A percentile compares a stretch with the other conserved stretches of the same genome.
Conservation (phyloP, 805 yeast species). For the Teunomyces lycoperdinae region DNA sequence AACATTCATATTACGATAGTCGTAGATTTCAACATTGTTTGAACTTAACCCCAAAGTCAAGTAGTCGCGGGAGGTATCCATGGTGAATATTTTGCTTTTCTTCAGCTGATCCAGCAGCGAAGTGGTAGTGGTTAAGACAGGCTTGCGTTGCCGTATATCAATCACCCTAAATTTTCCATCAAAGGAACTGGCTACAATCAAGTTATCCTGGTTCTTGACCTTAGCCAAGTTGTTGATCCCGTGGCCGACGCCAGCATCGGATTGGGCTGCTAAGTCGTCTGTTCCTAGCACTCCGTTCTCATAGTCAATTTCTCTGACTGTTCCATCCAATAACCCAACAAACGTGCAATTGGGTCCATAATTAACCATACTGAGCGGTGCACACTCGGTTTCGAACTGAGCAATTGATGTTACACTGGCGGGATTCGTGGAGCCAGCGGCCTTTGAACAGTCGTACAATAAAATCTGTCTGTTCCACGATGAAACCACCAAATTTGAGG, state of each 20-base stretch:
- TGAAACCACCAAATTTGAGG: conserved; percentile 43
- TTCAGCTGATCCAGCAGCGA: conserved; percentile 15
- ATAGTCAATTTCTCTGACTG: conserved; percentile 49
- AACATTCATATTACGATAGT: conserved; percentile 41
- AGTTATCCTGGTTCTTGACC: conserved; percentile 5
- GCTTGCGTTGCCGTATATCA: conserved; percentile 34
- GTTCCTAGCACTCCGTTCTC: conserved; percentile 23
- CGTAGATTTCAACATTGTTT: conserved; percentile 56
- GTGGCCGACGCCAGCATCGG: conserved; percentile 1
- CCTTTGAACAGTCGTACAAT: conserved; percentile 37
- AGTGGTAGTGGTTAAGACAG: conserved; percentile 8
- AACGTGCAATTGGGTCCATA: conserved; percentile 31
- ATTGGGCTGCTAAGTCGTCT: background rate
- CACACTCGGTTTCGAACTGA: conserved; percentile 12
- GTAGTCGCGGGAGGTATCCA: conserved; percentile 50
- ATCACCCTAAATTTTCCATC: conserved; percentile 49
- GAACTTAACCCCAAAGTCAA: conserved; percentile 55
- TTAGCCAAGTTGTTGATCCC: conserved; percentile 17
- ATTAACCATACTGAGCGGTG: conserved; percentile 29
- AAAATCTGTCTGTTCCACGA: conserved; percentile 57
- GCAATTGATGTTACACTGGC: conserved; percentile 1
- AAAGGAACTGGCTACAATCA: conserved; percentile 58
- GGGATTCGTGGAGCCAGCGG: conserved; percentile 1
- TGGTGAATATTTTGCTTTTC: conserved; percentile 52
- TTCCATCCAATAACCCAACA: conserved; percentile 55